Base-by-base conservation (phyloP, 768 basidiomycete species). In the Pholiota microspora region DNA sequence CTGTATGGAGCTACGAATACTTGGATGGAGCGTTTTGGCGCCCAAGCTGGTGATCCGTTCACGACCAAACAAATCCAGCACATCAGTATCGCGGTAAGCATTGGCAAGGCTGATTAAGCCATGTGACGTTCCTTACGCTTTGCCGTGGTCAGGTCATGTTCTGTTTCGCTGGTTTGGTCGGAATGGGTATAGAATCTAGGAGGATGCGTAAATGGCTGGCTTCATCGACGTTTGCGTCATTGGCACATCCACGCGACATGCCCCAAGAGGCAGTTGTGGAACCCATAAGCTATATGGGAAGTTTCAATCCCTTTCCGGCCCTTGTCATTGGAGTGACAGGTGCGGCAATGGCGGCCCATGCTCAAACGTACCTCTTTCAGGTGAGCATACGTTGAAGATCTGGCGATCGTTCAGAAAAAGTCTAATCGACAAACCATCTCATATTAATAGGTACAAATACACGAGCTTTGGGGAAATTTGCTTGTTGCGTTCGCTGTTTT, bases 21-120 rank as follows among this genome's bases (percentile, higher is more conserved):
- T 13, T 98, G 93, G 92, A 93, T 98, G 91, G 96, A 98, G 71
- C 82, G 96, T 36, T 91, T 96, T 60, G 95, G 94, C 2, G 90
- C 86, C 0, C 71, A 79, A 13, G 72, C 88, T 0, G 92, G 90
- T 12, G 86, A 88, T 64, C 90, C 94, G 12, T 96, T 81, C 72
- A 89, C 90, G 1, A 89, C 93, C 23, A 96, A 94, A 69, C 83
- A 97, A 66, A 82, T 97, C 13, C 93, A 98, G 64, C 96, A 98
- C 63, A 95, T 96, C 51, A 82, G 88, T 52, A 97, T 98, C 59
- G 95, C 95, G 62, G 91, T 88, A 66, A 60, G 80, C 61, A 9
- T 38, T 29, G 49, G 15, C 27, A 18, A 9, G 54, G 38, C 34
- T 48, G 16, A 36, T 31, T 10, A 45, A 42, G 36, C n/a, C 27